Evolutionary conservation across 179 eudicot genomes (phyloP).

Genomic region (Carnegiea gigantea): DNA sequence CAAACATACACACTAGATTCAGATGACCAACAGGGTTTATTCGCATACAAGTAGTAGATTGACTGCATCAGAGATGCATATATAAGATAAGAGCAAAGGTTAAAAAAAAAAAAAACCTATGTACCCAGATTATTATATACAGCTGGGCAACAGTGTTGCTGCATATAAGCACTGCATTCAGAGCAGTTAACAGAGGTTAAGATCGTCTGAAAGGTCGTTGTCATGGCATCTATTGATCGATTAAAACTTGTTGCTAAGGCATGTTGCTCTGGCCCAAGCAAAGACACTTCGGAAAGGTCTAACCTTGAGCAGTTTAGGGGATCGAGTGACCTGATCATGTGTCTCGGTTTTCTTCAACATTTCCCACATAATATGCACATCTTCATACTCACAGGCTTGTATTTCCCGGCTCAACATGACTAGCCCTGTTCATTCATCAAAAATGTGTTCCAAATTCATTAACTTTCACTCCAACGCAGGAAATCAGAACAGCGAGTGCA

Average conservation of each 20-base stretch:
- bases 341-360: slow-evolving; percentile 37
- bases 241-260: slow-evolving; percentile 29
- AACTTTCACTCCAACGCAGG: background rate
- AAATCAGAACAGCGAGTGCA: background rate
- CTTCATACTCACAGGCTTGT: slow-evolving; percentile 45
- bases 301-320: slow-evolving; percentile 28
- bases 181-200: background rate
- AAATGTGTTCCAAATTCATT: background rate
- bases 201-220: background rate
- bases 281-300: slow-evolving; percentile 25
- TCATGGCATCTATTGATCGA: background rate
- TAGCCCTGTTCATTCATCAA: slow-evolving; percentile 29
- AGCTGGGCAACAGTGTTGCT: background rate
- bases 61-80: background rate
- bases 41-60: background rate
- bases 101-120: background rate
- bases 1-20: background rate
- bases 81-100: background rate
- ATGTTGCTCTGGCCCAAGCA: slow-evolving; percentile 36
- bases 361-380: slow-evolving; percentile 50
- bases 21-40: background rate
- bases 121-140: slow-evolving; percentile 18
- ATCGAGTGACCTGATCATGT: slow-evolving; percentile 15
- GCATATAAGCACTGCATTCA: background rate
- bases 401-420: slow-evolving; percentile 37